A percentile compares a stretch with the other conserved stretches of the same genome.
phyloP scores from a whole-genome alignment of 495 filamentous ascomycete genomes.

The Podospora appendiculata region DNA sequence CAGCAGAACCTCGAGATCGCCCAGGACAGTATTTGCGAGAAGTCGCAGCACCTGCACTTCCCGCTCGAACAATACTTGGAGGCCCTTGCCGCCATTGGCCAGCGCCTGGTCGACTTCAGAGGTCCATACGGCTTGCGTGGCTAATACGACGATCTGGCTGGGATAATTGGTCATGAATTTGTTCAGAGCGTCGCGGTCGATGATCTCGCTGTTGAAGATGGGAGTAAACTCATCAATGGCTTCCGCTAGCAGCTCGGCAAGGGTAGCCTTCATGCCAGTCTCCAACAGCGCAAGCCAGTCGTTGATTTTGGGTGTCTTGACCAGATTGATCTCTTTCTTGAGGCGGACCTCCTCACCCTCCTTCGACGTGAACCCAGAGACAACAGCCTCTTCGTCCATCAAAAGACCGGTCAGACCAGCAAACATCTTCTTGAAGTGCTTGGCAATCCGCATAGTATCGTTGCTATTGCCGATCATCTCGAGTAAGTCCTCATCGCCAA shows the following conservation, averaged over 20 bases:
- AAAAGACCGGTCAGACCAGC: slow-evolving; percentile 84
- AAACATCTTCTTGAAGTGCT: slow-evolving; percentile 99
- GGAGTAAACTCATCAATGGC: slow-evolving; percentile 69
- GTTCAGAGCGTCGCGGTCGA: slow-evolving; percentile 61
- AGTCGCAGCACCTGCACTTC: slow-evolving; percentile 74
- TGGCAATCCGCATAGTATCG: slow-evolving; percentile 88
- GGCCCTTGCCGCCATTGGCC: slow-evolving; percentile 54
- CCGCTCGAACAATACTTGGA: slow-evolving; percentile 61
- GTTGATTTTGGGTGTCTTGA: slow-evolving; percentile 92
- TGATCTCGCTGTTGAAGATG: slow-evolving; percentile 57
- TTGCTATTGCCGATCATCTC: slow-evolving; percentile 99
- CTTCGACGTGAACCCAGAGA: slow-evolving; percentile 89
- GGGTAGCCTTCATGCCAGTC: slow-evolving; percentile 84
- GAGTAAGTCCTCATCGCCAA: slow-evolving; percentile 96
- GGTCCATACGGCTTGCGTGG: slow-evolving; percentile 94
- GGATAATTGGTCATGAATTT: slow-evolving; percentile 75
- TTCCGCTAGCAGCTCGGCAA: slow-evolving; percentile 84
- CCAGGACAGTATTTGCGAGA: slow-evolving; percentile 81
- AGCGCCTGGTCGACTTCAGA: slow-evolving; percentile 69
- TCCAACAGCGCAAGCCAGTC: slow-evolving; percentile 93
- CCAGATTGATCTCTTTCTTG: slow-evolving; percentile 82
- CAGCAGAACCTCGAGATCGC: slow-evolving; percentile 76
- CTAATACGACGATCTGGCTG: slow-evolving; percentile 91
- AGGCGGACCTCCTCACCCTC: slow-evolving; percentile 86
- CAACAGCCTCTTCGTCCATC: slow-evolving; percentile 82